A percentile compares a stretch with the other conserved stretches of the same genome.
Conservation (phyloP, 31 red algal species). For the Asparagopsis taxiformis region DNA sequence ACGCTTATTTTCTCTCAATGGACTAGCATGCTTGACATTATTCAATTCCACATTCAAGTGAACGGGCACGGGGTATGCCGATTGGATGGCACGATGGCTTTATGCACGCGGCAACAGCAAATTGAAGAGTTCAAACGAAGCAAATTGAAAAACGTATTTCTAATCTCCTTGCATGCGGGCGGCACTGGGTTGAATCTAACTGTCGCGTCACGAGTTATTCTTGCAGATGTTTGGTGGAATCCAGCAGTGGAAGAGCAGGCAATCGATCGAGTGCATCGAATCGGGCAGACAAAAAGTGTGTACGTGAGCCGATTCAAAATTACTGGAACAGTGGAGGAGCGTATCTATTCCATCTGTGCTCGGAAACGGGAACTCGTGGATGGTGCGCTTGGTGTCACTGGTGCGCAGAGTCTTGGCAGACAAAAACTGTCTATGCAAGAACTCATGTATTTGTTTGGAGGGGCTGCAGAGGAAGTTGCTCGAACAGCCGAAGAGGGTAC, state of each 20-base stretch:
- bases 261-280: conserved; percentile 76
- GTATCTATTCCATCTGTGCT: conserved; percentile 53
- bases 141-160: conserved; percentile 30
- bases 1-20: conserved; percentile 79
- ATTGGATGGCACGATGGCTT: conserved; percentile 64
- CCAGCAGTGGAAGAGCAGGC: conserved; percentile 81
- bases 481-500: conserved; percentile 3
- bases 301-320: conserved; percentile 58
- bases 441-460: conserved; percentile 26
- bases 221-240: conserved; percentile 86
- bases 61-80: conserved; percentile 31
- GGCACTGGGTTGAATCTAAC: conserved; percentile 82
- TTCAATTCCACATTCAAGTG: conserved; percentile 48
- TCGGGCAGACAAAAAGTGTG: conserved; percentile 73
- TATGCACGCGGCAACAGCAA: conserved; percentile 28
- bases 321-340: conserved; percentile 69
- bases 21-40: conserved; percentile 78
- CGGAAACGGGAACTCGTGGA: conserved; percentile 28
- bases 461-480: conserved; percentile 22
- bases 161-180: conserved; percentile 67
- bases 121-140: conserved; percentile 46
- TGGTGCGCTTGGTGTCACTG: conserved; percentile 29
- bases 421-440: conserved; percentile 37
- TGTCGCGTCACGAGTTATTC: conserved; percentile 45
- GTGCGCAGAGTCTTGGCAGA: conserved; percentile 29